Percentiles rank a stretch among this genome's conserved stretches.
phyloP scores from a whole-genome alignment of 768 basidiomycete species.

The Trametes cinnabarina region DNA sequence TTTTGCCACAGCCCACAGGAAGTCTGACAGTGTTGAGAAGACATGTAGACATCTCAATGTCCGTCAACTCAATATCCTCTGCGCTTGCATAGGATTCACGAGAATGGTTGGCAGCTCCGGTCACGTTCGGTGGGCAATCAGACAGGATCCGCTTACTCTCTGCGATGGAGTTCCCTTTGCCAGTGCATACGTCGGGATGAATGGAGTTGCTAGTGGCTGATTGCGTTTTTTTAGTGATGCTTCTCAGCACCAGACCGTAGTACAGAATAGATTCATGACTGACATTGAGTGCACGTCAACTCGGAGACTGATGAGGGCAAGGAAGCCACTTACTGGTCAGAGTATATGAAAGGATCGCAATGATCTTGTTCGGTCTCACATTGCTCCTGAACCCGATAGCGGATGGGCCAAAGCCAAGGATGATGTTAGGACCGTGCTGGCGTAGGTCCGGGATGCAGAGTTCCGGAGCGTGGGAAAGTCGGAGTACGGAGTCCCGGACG shows the following conservation, averaged over 20 bases:
- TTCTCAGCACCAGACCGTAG: no score
- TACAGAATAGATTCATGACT: slow-evolving; percentile 58
- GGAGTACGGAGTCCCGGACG: no score
- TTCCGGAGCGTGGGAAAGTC: no score
- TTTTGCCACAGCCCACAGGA: slow-evolving; percentile 72
- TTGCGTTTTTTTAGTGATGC: no score
- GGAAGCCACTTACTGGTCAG: no score
- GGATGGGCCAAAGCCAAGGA: no score
- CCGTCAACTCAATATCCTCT: slow-evolving; percentile 70
- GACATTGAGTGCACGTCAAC: neutral
- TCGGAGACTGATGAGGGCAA: no score
- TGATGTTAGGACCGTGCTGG: no score
- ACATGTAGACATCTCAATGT: slow-evolving; percentile 79
- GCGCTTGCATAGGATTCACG: slow-evolving; percentile 68
- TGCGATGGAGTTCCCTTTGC: slow-evolving; percentile 72
- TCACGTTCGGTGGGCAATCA: slow-evolving; percentile 62
- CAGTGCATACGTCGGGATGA: slow-evolving; percentile 54
- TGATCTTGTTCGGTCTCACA: no score
- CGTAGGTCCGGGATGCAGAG: no score
- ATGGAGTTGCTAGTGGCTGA: slow-evolving; percentile 40
- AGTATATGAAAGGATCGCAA: no score
- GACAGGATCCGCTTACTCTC: slow-evolving; percentile 71
- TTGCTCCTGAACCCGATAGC: no score
- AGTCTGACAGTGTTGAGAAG: slow-evolving; percentile 80
- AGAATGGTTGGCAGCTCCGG: slow-evolving; percentile 46